Evolutionary conservation across 306 rosid genomes (phyloP).

Genomic region (Pyrus pyrifolia): DNA sequence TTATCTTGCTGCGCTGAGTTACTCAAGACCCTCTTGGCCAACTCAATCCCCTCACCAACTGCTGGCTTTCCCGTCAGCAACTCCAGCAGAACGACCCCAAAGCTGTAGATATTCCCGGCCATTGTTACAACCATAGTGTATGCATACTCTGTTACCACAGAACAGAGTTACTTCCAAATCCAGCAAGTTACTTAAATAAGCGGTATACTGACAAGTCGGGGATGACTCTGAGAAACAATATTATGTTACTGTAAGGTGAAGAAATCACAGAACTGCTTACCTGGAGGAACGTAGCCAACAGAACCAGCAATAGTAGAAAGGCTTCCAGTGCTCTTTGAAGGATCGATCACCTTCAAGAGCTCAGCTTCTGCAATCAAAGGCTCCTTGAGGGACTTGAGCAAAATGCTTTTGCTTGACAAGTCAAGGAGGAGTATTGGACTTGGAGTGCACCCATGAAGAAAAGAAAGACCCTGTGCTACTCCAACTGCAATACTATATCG

Average conservation of each 20-base stretch:
- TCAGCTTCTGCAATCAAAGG: slow-evolving; percentile 90
- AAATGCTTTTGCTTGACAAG: slow-evolving; percentile 66
- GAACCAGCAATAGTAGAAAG: slow-evolving; percentile 84
- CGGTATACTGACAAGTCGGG: background rate
- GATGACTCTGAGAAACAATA: background rate
- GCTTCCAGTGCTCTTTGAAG: slow-evolving; percentile 78
- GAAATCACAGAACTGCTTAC: slow-evolving; percentile 31
- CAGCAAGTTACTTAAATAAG: background rate
- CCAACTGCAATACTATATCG: slow-evolving; percentile 88
- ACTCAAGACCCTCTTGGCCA: slow-evolving; percentile 60
- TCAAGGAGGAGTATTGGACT: slow-evolving; percentile 83
- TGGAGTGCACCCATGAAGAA: slow-evolving; percentile 67
- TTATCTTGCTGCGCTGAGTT: slow-evolving; percentile 37
- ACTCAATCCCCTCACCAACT: slow-evolving; percentile 68
- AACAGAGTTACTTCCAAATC: background rate
- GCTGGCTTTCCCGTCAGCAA: slow-evolving; percentile 81
- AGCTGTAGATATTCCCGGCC: slow-evolving; percentile 83
- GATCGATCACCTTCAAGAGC: slow-evolving; percentile 79
- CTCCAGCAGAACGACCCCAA: slow-evolving; percentile 71
- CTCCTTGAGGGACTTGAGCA: slow-evolving; percentile 86
- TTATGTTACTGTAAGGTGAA: background rate
- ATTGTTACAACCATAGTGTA: slow-evolving; percentile 76
- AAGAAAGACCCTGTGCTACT: slow-evolving; percentile 83
- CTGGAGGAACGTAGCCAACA: slow-evolving; percentile 96
- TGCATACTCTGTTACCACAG: slow-evolving; percentile 69